Evolutionary conservation across 352 stramenopile genomes (phyloP).

Genomic region (Thraustotheca clavata): DNA sequence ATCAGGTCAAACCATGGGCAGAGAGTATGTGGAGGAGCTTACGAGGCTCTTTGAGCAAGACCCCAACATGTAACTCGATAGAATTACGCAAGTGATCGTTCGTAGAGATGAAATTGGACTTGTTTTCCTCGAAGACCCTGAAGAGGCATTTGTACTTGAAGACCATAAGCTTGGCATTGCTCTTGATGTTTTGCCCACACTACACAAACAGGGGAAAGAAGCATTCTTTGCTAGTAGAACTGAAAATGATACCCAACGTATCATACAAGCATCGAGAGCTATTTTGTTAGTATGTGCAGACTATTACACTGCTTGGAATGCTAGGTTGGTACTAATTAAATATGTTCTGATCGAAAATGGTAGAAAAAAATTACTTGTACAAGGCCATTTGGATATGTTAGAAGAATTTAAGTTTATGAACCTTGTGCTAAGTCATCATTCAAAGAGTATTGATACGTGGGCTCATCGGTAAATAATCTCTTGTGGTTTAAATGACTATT

Average conservation of each 20-base stretch:
- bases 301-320: slow-evolving; percentile 83
- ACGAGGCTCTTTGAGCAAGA: slow-evolving; percentile 47
- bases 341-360: not conserved
- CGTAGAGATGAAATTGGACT: slow-evolving; percentile 69
- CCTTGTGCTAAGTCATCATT: slow-evolving; percentile 64
- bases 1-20: not conserved
- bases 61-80: slow-evolving; percentile 42
- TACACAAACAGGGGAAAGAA: slow-evolving; percentile 44
- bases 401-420: slow-evolving; percentile 58
- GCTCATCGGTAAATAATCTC: slow-evolving; percentile 44
- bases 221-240: not conserved
- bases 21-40: slow-evolving; percentile 21
- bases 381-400: slow-evolving; percentile 30
- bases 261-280: slow-evolving; percentile 46
- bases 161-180: slow-evolving; percentile 73
- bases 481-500: not conserved
- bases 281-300: slow-evolving; percentile 70
- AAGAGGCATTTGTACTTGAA: slow-evolving; percentile 54
- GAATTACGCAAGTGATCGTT: not conserved
- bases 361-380: slow-evolving; percentile 50
- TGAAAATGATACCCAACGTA: slow-evolving; percentile 8
- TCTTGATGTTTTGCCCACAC: slow-evolving; percentile 35
- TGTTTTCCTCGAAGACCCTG: slow-evolving; percentile 42
- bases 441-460: slow-evolving; percentile 84
- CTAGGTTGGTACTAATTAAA: too few relatives aligned